A percentile compares a stretch with the other conserved stretches of the same genome.
These are phyloP conservation scores for Lactarius sp. DNA, from an alignment of 768 basidiomycete species.

Conservation along the genomic window DNA sequence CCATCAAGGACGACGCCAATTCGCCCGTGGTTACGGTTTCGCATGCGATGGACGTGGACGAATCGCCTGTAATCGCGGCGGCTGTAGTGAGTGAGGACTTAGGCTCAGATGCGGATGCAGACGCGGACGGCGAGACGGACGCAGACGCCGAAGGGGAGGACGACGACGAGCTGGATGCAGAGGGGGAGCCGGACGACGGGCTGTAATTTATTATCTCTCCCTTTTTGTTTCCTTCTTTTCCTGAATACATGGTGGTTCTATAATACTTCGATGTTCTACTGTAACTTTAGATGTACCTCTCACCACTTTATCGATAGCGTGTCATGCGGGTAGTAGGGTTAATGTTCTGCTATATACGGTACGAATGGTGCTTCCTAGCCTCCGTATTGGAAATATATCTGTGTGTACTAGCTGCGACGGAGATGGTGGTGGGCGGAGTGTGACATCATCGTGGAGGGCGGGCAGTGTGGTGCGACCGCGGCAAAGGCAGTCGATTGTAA, in stretches of 20 bases:
- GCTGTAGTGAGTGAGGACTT: neutral
- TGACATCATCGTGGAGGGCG: neutral
- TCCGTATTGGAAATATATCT: constrained; percentile 8
- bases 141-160: constrained; percentile 40
- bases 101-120: constrained; percentile 1
- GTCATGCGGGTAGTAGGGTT: constrained; percentile 7
- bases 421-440: too few relatives aligned
- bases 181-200: constrained; percentile 32
- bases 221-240: constrained; percentile 9
- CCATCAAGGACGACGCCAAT: constrained; percentile 12
- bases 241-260: constrained; percentile 15
- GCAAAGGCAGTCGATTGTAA: too few relatives aligned
- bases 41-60: constrained; percentile 24
- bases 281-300: constrained; percentile 22
- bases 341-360: neutral
- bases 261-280: constrained; percentile 14
- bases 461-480: too few relatives aligned
- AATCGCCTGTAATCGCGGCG: constrained; percentile 21
- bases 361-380: neutral
- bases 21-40: neutral
- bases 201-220: constrained; percentile 21
- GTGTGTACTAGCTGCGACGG: neutral
- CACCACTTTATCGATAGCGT: constrained; percentile 2
- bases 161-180: constrained; percentile 32
- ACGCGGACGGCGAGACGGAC: constrained; percentile 33